Percentiles rank a stretch among this genome's conserved stretches.
These are phyloP conservation scores for Aspergillus carlsbadensis DNA, from an alignment of 495 filamentous ascomycete genomes.

Conservation along the genomic window DNA sequence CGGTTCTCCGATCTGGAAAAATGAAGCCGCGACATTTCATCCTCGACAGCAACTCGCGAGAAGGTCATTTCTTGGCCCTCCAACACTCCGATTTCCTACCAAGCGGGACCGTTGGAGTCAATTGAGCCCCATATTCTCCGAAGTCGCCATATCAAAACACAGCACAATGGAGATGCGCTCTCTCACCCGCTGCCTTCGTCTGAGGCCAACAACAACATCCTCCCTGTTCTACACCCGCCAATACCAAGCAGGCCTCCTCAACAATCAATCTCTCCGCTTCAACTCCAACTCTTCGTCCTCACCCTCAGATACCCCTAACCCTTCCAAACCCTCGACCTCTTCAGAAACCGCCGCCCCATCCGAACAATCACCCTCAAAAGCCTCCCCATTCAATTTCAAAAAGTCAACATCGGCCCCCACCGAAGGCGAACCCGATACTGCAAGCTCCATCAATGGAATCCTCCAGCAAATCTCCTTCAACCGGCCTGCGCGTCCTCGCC, in stretches of 20 bases:
- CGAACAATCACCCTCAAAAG: neutral
- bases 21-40: slow-evolving; percentile 1
- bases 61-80: neutral
- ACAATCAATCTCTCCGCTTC: slow-evolving; percentile 16
- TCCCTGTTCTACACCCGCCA: slow-evolving; percentile 12
- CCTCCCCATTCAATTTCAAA: neutral
- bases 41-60: neutral
- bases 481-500: too few species aligned
- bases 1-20: slow-evolving; percentile 17
- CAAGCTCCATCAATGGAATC: neutral
- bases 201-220: slow-evolving; percentile 26
- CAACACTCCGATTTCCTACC: neutral
- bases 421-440: slow-evolving; percentile 18
- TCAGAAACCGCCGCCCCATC: neutral
- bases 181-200: slow-evolving; percentile 37
- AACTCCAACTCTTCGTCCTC: slow-evolving; percentile 15
- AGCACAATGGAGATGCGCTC: slow-evolving; percentile 36
- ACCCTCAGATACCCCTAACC: neutral
- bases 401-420: slow-evolving; percentile 22
- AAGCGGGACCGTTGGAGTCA: neutral
- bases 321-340: neutral
- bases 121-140: neutral
- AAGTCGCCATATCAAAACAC: neutral
- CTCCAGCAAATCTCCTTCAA: too few species aligned
- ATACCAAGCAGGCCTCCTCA: neutral